Conservation (phyloP, 768 basidiomycete species). For the Chalciporus pseudorubinellus region DNA sequence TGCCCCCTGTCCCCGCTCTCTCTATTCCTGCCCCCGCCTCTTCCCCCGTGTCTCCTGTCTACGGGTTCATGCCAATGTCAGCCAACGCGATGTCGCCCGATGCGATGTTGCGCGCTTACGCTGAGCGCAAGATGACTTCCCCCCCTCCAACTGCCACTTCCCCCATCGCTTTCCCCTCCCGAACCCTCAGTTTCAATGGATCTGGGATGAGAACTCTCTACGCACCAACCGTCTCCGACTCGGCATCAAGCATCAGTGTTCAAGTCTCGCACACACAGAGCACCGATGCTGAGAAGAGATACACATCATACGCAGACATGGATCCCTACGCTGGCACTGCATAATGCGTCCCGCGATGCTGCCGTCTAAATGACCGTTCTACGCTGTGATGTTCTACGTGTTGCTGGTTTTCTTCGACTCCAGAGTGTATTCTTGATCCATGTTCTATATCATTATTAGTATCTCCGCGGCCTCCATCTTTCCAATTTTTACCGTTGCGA, state of each 20-base stretch:
- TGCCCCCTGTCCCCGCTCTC: conserved; percentile 34
- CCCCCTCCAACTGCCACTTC: conserved; percentile 29
- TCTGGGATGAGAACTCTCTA: conserved; percentile 31
- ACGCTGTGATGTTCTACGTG: background rate
- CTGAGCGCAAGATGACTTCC: conserved; percentile 41
- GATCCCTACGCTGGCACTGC: conserved; percentile 23
- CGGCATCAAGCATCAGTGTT: background rate
- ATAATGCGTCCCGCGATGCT: conserved; percentile 5
- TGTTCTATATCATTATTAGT: conserved; percentile 10
- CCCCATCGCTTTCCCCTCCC: conserved; percentile 30
- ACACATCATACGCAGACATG: conserved; percentile 24
- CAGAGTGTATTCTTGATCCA: conserved; percentile 16
- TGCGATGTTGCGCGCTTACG: conserved; percentile 75
- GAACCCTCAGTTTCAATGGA: conserved; percentile 22
- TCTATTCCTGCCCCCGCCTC: conserved; percentile 27
- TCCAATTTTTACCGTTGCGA: background rate
- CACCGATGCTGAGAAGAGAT: conserved; percentile 19
- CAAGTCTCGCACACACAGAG: conserved; percentile 11
- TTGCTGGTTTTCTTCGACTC: background rate
- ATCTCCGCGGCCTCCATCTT: background rate
- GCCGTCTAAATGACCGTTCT: background rate
- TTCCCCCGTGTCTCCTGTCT: background rate
- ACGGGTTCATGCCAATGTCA: conserved; percentile 41
- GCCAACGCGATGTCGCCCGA: conserved; percentile 57
- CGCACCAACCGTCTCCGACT: conserved; percentile 17